Base-by-base conservation (phyloP, 2,329 filamentous ascomycete species). In the Cladophialophora carrionii region DNA sequence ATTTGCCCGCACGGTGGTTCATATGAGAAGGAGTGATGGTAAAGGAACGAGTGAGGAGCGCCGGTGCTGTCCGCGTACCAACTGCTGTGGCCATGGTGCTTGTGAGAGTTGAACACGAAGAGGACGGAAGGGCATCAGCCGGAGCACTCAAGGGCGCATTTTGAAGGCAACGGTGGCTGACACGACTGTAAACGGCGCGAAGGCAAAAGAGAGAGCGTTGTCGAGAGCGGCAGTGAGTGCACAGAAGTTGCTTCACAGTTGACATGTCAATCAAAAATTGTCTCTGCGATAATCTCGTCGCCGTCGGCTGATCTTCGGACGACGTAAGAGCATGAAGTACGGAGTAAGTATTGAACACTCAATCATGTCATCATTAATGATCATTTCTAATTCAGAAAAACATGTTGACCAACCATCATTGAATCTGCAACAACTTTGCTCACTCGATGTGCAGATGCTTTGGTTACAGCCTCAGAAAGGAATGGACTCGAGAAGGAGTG, bases 1-100 rank as follows among this genome's bases (percentile, higher is more conserved):
- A 64, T 67, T 68, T 66, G 56, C 60, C 68, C 71, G 68, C 67
- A 71, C 71, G 67, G 56, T 70, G 54, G 58, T 68, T 64, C 24
- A 65, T 43, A n/a, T 68, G 63, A 52, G 67, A 65, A 48, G 62
- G 62, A 60, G 57, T 65, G 41, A 70, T 65, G 43, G 53, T 55
- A 55, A 68, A 55, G 20, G 66, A 67, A 49, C 68, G 68, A 56
- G 68, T 66, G 53, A 70, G 57, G 41, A 70, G 62, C 8, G 54
- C 31, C 20, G 68, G 64, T 52, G 57, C 61, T 49, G 57, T 51
- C 43, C 68, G 68, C 20, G 61, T 57, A 24, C 58, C 48, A 34
- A 46, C 68, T 55, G 56, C 57, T 22, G 66, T 57, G 29, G 66
- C 61, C 68, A 70, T 70, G 29, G 34, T 43, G 54, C 26, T 8